A percentile compares a stretch with the other conserved stretches of the same genome.
Conservation (phyloP, 257 asterid genomes). For the Ballota nigra region DNA sequence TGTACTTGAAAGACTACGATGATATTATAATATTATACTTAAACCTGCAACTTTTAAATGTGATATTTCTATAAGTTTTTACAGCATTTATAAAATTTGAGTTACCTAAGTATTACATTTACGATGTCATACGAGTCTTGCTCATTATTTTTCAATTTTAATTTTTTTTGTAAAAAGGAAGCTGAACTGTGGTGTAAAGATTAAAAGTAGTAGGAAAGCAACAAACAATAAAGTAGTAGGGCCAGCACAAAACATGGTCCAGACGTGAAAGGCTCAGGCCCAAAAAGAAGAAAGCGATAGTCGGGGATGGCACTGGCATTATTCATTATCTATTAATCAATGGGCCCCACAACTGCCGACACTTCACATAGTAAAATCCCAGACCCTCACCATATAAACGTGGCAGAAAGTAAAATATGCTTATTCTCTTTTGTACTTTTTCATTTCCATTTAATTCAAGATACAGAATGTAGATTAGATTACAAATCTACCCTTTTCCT, state of each 20-base stretch:
- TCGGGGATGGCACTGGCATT: background rate
- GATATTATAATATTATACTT: too few species aligned
- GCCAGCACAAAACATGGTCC: slow-evolving; percentile 16
- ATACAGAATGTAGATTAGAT: background rate
- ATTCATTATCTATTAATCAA: background rate
- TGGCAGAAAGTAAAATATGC: background rate
- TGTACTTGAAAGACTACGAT: too few species aligned
- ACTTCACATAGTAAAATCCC: background rate
- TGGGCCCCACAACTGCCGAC: slow-evolving; percentile 30
- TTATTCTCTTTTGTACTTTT: background rate
- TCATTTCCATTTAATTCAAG: background rate
- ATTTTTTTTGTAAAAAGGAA: background rate
- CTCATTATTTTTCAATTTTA: too few species aligned
- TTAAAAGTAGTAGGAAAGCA: background rate
- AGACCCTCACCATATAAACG: background rate
- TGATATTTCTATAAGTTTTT: too few species aligned
- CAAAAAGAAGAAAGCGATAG: background rate
- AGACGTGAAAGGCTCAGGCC: slow-evolving; percentile 12
- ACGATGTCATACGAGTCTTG: too few species aligned
- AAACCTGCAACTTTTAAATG: too few species aligned
- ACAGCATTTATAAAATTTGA: too few species aligned
- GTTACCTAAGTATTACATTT: too few species aligned
- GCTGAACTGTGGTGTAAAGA: background rate
- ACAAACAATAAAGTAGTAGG: slow-evolving; percentile 14
- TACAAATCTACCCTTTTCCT: background rate